Conservation (phyloP, 2,329 filamentous ascomycete genomes). For the Xylariaceae sp. region DNA sequence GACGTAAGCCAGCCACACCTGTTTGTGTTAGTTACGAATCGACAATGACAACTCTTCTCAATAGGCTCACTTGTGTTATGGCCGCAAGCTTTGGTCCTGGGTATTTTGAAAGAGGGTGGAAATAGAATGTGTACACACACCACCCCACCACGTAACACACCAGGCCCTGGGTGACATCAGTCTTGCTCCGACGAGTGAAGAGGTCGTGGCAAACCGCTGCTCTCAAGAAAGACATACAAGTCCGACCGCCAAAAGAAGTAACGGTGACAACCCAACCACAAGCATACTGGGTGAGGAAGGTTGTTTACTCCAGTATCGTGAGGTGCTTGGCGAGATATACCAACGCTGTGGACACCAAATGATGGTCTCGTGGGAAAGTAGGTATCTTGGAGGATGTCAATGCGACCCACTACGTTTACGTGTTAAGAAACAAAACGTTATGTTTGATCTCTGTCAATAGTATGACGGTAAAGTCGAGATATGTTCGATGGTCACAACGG, state of each 20-base stretch:
- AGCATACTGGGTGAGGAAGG: too few relatives aligned
- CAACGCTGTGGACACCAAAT: too few relatives aligned
- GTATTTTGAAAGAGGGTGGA: conserved; percentile 27
- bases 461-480: too few relatives aligned
- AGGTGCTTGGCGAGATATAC: too few relatives aligned
- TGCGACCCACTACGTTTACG: too few relatives aligned
- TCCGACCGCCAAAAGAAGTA: neutral
- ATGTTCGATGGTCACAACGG: too few relatives aligned
- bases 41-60: neutral
- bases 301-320: too few relatives aligned
- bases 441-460: too few relatives aligned
- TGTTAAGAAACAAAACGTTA: too few relatives aligned
- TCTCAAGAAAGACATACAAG: neutral
- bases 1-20: conserved; percentile 21
- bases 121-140: conserved; percentile 23
- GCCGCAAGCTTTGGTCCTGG: conserved; percentile 26
- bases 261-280: neutral
- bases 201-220: neutral
- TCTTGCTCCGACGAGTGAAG: neutral
- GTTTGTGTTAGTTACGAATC: neutral
- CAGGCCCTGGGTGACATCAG: conserved; percentile 8
- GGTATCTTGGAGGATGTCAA: too few relatives aligned
- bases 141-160: conserved; percentile 12
- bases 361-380: too few relatives aligned
- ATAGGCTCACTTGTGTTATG: conserved; percentile 20